A percentile compares a stretch with the other conserved stretches of the same genome.
Conservation (phyloP, 495 filamentous ascomycete species). For the Amphirosellinia nigrospora region DNA sequence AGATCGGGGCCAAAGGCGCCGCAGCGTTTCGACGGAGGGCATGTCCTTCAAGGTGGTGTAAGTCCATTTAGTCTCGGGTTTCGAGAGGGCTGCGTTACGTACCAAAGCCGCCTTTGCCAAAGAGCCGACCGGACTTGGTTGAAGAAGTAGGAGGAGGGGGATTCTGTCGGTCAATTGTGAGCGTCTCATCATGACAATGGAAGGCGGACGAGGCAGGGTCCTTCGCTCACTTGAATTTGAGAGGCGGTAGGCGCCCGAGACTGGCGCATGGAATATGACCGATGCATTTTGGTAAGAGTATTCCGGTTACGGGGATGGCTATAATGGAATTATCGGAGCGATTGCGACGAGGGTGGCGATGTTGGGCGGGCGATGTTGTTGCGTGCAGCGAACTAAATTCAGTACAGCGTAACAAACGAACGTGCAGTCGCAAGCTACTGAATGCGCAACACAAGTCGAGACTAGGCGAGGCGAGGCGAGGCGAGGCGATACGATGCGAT, state of each 20-base stretch:
- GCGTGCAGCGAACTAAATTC: neutral
- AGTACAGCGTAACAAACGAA: neutral
- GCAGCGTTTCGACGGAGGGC: constrained; percentile 88
- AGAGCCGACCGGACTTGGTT: constrained; percentile 87
- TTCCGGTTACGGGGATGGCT: neutral
- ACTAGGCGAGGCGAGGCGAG: constrained; percentile 1
- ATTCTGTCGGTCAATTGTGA: constrained; percentile 64
- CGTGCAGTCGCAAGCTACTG: neutral
- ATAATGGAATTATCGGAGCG: constrained; percentile 10
- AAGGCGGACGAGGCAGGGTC: neutral
- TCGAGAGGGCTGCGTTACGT: constrained; percentile 30
- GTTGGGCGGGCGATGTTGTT: neutral
- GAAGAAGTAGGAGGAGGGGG: constrained; percentile 89
- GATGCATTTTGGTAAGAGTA: constrained; percentile 72
- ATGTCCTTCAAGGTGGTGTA: constrained; percentile 69
- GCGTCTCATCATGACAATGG: constrained; percentile 8
- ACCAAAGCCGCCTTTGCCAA: constrained; percentile 87
- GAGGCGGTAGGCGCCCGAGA: constrained; percentile 84
- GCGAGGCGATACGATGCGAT: constrained; percentile 2
- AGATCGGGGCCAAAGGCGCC: constrained; percentile 96
- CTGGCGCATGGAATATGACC: constrained; percentile 98
- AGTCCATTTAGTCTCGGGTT: constrained; percentile 17
- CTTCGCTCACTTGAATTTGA: constrained; percentile 51
- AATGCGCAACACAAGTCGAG: neutral
- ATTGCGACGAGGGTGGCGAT: constrained; percentile 13